A percentile compares a stretch with the other conserved stretches of the same genome.
Evolutionary conservation across 2,329 filamentous ascomycete genomes (phyloP).

Genomic region (Phaeoacremonium minimum): DNA sequence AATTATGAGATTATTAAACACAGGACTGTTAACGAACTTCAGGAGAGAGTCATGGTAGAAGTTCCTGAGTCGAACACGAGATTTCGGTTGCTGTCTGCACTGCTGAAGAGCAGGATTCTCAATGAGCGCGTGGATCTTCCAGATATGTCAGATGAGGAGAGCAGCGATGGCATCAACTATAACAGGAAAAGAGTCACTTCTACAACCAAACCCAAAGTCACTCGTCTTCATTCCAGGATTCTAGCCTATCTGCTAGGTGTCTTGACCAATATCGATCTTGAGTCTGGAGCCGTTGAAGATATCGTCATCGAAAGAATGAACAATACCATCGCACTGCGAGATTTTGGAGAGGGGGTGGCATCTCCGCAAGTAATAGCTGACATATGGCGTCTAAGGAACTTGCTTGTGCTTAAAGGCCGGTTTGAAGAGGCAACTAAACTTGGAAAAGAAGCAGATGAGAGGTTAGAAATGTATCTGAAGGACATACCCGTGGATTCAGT

Average conservation of each 20-base stretch:
- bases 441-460: background rate
- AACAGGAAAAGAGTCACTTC: no score
- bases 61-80: background rate
- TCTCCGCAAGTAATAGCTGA: background rate
- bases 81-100: constrained; percentile 3
- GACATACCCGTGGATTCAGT: background rate
- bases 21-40: background rate
- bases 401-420: background rate
- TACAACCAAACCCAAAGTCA: no score
- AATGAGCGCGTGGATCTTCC: background rate
- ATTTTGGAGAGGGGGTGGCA: background rate
- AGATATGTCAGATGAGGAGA: background rate
- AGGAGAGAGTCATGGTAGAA: background rate
- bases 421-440: background rate
- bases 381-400: background rate
- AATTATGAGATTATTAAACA: background rate
- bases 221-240: constrained; percentile 5
- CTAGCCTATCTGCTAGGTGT: constrained; percentile 6
- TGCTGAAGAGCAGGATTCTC: constrained; percentile 3
- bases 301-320: background rate
- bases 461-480: background rate
- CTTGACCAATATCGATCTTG: constrained; percentile 4
- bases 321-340: background rate
- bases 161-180: no score
- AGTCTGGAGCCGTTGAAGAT: background rate